Percentiles rank a stretch among this genome's conserved stretches.
Evolutionary conservation across 2,329 filamentous ascomycete species (phyloP).

Genomic region (Paradendryphiella salina): DNA sequence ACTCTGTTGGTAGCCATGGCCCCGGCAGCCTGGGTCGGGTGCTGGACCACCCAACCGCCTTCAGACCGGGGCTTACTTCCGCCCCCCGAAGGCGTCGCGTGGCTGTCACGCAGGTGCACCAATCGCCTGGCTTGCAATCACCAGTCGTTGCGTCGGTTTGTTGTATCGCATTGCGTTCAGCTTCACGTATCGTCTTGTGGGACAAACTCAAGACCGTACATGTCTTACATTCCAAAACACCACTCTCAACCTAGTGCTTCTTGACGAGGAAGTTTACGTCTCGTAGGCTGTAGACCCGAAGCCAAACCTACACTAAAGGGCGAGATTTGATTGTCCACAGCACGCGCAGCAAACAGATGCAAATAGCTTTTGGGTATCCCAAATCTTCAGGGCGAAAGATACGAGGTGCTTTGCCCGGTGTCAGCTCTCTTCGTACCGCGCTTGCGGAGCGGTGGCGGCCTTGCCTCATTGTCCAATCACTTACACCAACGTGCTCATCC

Average conservation of each 20-base stretch:
- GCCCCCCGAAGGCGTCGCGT: slow-evolving; percentile 42
- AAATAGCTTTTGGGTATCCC: not conserved
- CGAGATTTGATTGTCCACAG: not conserved
- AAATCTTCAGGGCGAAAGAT: not conserved
- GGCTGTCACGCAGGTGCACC: slow-evolving; percentile 20
- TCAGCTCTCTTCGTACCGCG: no score
- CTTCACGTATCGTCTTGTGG: slow-evolving; percentile 5
- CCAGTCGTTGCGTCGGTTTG: slow-evolving; percentile 31
- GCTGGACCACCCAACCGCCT: slow-evolving; percentile 23
- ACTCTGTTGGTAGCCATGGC: slow-evolving; percentile 32
- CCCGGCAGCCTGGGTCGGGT: slow-evolving; percentile 42
- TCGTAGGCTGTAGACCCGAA: not conserved
- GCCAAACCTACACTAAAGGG: not conserved
- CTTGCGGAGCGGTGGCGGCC: no score
- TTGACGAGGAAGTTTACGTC: not conserved
- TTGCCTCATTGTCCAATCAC: slow-evolving; percentile 11
- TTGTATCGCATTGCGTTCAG: slow-evolving; percentile 11
- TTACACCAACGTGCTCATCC: slow-evolving; percentile 25
- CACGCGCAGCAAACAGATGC: not conserved
- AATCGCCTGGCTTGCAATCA: slow-evolving; percentile 29
- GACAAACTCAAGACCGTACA: not conserved
- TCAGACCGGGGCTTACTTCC: slow-evolving; percentile 28
- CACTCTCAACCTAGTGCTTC: not conserved
- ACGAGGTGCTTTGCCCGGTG: no score
- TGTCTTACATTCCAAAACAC: not conserved